Base-by-base conservation (phyloP, 306 rosid genomes). In the Abrus precatorius region DNA sequence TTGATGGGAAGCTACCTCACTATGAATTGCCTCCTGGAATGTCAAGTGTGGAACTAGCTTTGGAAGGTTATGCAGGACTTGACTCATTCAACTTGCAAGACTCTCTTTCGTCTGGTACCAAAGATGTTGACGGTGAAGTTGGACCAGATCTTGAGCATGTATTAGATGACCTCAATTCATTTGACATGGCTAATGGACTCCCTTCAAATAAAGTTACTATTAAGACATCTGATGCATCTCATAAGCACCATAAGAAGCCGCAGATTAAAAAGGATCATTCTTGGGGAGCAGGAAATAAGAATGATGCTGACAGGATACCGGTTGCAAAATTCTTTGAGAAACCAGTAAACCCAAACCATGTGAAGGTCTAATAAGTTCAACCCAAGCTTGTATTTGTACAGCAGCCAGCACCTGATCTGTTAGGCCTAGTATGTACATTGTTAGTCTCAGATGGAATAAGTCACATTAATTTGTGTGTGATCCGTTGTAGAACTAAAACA, bases 1-100 rank as follows among this genome's bases (percentile, higher is more conserved):
- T 90, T 60, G 93, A 89, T 40, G 97, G 97, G 47, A 92, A 89
- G 91, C 85, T 92, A 66, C 89, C 88, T 10, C 97, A 92, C 80
- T 85, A 83, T 82, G 88, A 89, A 83, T 68, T 87, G 68, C 97
- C 97, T 34, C 90, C 91, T 0, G 92, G 87, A 77, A 85, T 80
- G 75, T 40, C 71, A 9, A 59, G 61, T 59, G 87, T 75, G 62
- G 88, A 86, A 32, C 80, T 65, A 73, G 48, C 54, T 49, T n/a
- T 20, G 28, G 84, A 59, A 64, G 83, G 61, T 34, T 44, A 29
- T 33, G 12, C 8, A 0, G 50, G 54, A 49, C 45, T 7, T n/a
- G 62, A 70, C n/a, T 12, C 45, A 33, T 3, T 33, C 12, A 70
- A 70, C 61, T 32, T 70, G 47, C 40, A 28, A 6, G 49, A 59